Evolutionary conservation across 495 filamentous ascomycete species (phyloP).

Genomic region (Tuber melanosporum): DNA sequence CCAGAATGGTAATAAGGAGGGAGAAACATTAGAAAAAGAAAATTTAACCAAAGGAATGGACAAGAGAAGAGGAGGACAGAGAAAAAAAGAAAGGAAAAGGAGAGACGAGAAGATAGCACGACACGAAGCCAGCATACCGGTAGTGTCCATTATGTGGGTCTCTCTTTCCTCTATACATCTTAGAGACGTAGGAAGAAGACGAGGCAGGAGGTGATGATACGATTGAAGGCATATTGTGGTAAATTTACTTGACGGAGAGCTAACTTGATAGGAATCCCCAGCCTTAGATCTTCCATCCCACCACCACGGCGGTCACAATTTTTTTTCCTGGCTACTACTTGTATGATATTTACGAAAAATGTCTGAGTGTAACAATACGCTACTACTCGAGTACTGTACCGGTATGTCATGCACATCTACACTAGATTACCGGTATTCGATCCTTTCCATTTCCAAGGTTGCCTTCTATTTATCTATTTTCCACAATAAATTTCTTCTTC

Average conservation of each 20-base stretch:
- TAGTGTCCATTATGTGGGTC: background rate
- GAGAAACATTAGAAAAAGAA: slow-evolving; percentile 17
- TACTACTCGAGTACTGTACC: background rate
- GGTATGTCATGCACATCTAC: background rate
- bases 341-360: background rate
- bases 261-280: background rate
- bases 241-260: background rate
- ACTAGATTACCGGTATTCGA: background rate
- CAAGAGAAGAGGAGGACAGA: slow-evolving; percentile 16
- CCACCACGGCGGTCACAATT: background rate
- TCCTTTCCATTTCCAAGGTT: background rate
- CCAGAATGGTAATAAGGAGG: slow-evolving; percentile 16
- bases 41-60: slow-evolving; percentile 22
- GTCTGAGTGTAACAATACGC: background rate
- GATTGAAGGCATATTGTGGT: background rate
- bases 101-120: slow-evolving; percentile 13
- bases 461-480: background rate
- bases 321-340: background rate
- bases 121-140: slow-evolving; percentile 13
- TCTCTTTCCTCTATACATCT: background rate
- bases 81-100: slow-evolving; percentile 33
- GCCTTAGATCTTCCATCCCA: background rate
- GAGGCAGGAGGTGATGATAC: background rate
- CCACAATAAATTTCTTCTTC: background rate
- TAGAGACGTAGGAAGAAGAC: background rate